Conservation (phyloP, 2,329 filamentous ascomycete genomes). For the Cladosporium austrohemisphaericum region DNA sequence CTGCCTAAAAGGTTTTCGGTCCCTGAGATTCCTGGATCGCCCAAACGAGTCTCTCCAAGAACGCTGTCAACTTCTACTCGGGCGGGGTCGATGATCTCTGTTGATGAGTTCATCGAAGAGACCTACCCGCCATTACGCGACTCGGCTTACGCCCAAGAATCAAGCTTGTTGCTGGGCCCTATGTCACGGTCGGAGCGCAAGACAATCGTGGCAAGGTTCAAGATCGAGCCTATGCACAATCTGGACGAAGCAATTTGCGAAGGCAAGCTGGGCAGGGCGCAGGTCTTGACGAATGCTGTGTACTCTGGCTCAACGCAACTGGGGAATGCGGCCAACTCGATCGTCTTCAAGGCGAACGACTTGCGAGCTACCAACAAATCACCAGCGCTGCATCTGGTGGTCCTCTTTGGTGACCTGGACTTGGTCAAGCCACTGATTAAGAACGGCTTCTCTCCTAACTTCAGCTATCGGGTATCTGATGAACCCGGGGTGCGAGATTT, state of each 20-base stretch:
- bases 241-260: background rate
- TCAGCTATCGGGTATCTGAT: background rate
- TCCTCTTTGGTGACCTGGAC: background rate
- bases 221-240: slow-evolving; percentile 6
- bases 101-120: background rate
- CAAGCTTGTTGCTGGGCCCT: background rate
- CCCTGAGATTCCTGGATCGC: background rate
- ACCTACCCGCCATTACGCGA: background rate
- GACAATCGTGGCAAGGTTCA: background rate
- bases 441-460: background rate
- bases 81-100: background rate
- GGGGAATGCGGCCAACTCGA: background rate
- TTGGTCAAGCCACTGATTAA: background rate
- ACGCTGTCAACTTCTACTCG: background rate
- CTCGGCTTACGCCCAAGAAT: too few relatives aligned
- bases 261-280: background rate
- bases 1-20: background rate
- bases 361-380: background rate
- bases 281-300: background rate
- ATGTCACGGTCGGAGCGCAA: background rate
- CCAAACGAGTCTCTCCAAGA: background rate
- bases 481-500: background rate
- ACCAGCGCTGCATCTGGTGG: background rate
- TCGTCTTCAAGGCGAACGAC: background rate
- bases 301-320: background rate